Evolutionary conservation across 2,329 filamentous ascomycete genomes (phyloP), one percentile per base, ranked within the genome.

Genomic region (Arachnomyces sp.): DNA sequence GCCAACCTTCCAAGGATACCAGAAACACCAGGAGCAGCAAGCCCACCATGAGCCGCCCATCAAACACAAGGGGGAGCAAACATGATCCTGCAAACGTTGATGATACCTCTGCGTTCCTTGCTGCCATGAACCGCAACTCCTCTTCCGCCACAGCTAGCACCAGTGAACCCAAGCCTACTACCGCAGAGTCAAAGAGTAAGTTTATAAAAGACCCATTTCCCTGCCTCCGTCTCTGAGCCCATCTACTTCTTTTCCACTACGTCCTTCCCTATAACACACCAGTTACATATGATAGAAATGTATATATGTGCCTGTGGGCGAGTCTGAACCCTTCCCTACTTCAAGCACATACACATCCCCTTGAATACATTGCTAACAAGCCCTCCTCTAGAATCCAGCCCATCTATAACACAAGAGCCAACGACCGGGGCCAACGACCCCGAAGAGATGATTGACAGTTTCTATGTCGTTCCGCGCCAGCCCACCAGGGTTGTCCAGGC

Each of bases 401-500:
- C 3, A 68, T 62, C 45, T 59, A 56, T 31, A 52, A 60, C 8
- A 52, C 52, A 29, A 58, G 64, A 20, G 51, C 52, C 2, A 61
- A 60, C 12, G 64, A 65, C 4, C 20, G 51, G 48, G 3, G 50
- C 65, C 35, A 55, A 53, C 18, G 51, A 47, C 18, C 51, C 60
- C 15, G 50, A 50, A 20, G 53, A 51, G 31, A 43, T 65, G 4
- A 57, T 64, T 13, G 59, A 63, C 11, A 51, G 60, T 0, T 55
- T 72, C 7, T 58, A 65, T 28, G 49, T 60, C 4, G 50, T 65
- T 43, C 65, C 65, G 41, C 64, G 65, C 7, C 53, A 65, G 20
- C 54, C 60, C 3, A 67, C 70, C 16, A 66, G 71, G 25, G 69
- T 67, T 36, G 58, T 74, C 11, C 64, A 65, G 34, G 66, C 62